Evolutionary conservation across 176 grass and related monocot genomes (phyloP), one percentile per base, ranked within the genome.

Genomic region (Rhipidocladum racemiflorum): DNA sequence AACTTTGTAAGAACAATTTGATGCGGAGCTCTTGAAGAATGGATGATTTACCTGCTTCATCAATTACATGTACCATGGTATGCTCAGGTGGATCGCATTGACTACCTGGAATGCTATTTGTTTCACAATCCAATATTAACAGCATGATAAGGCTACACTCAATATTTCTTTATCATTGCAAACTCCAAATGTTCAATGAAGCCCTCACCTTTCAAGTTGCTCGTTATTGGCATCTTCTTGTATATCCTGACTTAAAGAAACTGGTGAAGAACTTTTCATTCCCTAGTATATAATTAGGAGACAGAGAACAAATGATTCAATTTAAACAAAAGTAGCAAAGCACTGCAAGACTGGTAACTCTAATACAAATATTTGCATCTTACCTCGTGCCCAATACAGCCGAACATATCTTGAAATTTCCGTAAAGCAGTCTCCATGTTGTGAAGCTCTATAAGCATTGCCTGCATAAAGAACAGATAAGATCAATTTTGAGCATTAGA

Each of bases 401-500:
- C 6, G 25, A 85, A 89, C 43, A 89, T 80, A 65, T 74, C 76
- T 80, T 89, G 81, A 80, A 89, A 80, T 60, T 68, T 84, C 5
- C 7, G 40, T 68, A 84, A 25, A 65, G 71, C 71, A 71, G 77
- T 72, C 79, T 90, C 87, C 91, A 94, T 90, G 27, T 78, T 88
- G 28, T 81, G 87, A 74, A 94, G 63, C 54, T 94, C 89, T 77
- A 87, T 70, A 77, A 80, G 83, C 76, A 92, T 85, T 60, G n/a
- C 28, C 94, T 97, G 61, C 45, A 63, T 44, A 76, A 77, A 28
- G 54, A 74, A 80, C 12, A 79, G 3, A 13, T 15, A 76, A 2
- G 65, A 53, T 70, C 40, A 28, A 78, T 79, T 75, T 57, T 36
- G 42, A 36, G 57, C 48, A 59, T 49, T 15, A 43, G 36, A 75